These are phyloP conservation scores for Boletus reticuloceps DNA, from an alignment of 768 basidiomycete species.

Conservation along the genomic window DNA sequence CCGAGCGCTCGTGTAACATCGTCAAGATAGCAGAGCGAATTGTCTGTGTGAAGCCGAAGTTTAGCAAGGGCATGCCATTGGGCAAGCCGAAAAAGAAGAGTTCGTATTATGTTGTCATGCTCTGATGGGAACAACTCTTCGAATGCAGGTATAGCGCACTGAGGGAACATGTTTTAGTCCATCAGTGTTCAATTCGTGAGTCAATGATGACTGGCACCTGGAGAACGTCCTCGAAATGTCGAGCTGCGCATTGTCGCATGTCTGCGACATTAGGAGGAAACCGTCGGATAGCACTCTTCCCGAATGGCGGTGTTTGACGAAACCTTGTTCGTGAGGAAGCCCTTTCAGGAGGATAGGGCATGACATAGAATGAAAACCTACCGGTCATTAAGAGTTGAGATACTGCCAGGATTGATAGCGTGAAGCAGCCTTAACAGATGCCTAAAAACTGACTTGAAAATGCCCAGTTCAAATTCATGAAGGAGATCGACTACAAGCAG, in stretches of 20 bases:
- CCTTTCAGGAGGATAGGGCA: too few relatives aligned
- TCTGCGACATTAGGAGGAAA: slow-evolving; percentile 35
- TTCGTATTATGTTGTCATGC: slow-evolving; percentile 20
- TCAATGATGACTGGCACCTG: slow-evolving; percentile 27
- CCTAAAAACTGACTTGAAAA: not conserved
- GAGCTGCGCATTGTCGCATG: slow-evolving; percentile 36
- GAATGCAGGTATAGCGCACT: slow-evolving; percentile 33
- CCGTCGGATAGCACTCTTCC: slow-evolving; percentile 25
- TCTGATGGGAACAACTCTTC: slow-evolving; percentile 29
- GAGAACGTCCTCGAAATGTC: slow-evolving; percentile 43
- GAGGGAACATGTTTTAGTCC: too few relatives aligned
- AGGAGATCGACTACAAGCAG: not conserved
- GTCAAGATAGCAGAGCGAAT: too few relatives aligned
- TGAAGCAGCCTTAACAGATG: not conserved
- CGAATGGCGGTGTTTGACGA: too few relatives aligned
- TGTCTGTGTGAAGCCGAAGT: not conserved
- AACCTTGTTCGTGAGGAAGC: too few relatives aligned
- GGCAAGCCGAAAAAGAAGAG: slow-evolving; percentile 22
- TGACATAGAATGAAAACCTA: not conserved
- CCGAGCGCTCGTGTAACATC: not conserved
- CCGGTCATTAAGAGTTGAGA: not conserved
- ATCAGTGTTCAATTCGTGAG: too few relatives aligned
- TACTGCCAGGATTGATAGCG: not conserved
- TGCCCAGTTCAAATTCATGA: not conserved
- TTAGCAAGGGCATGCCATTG: slow-evolving; percentile 2